Evolutionary conservation across 139 green algal species (phyloP).

Genomic region (Diplosphaera chodatii): DNA sequence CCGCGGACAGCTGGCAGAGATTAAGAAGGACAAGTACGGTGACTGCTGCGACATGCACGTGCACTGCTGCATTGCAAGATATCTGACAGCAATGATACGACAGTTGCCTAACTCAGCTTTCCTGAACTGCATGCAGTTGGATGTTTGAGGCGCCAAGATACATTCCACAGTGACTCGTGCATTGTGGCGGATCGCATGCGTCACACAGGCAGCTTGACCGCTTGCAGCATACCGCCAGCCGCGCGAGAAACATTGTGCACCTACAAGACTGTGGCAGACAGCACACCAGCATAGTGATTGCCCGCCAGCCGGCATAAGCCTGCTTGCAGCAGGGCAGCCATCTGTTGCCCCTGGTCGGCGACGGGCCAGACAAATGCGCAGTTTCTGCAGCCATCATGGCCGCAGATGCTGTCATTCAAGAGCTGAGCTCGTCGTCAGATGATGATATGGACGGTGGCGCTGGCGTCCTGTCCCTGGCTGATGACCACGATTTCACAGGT

Average conservation of each 20-base stretch:
- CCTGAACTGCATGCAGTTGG: conserved; percentile 45
- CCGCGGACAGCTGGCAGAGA: background rate
- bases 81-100: too few species aligned
- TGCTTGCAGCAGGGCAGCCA: background rate
- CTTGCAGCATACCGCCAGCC: too few species aligned
- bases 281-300: too few species aligned
- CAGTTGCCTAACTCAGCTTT: background rate
- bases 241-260: too few species aligned
- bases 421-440: background rate
- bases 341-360: too few species aligned
- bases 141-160: conserved; percentile 57
- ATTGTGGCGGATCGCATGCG: too few species aligned
- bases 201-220: too few species aligned
- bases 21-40: background rate
- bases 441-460: background rate
- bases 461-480: conserved; percentile 31
- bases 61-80: too few species aligned
- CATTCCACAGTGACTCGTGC: background rate
- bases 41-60: background rate
- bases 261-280: too few species aligned
- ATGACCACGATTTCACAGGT: too few species aligned
- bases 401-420: background rate
- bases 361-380: too few species aligned
- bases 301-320: too few species aligned
- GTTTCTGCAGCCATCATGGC: background rate